These are phyloP conservation scores for Sungouiella thailandica DNA, from an alignment of 805 yeast species.

Conservation along the genomic window DNA sequence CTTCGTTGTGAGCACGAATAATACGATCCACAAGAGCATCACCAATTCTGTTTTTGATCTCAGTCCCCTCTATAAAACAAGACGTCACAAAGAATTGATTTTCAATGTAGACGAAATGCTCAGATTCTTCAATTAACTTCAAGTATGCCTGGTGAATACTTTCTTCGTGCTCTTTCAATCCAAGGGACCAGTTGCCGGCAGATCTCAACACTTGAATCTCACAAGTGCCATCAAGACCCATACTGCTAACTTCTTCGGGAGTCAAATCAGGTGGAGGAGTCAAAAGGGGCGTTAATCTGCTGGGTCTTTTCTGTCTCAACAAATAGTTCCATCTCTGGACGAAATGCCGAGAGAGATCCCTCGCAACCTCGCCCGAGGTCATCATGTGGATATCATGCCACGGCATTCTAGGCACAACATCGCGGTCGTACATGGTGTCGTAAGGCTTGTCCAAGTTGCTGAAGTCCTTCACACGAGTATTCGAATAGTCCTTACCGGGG, in stretches of 20 bases:
- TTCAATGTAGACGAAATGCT: slow-evolving; percentile 90
- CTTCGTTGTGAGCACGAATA: slow-evolving; percentile 75
- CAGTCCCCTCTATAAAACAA: slow-evolving; percentile 79
- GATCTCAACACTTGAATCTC: slow-evolving; percentile 89
- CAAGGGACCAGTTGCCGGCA: slow-evolving; percentile 90
- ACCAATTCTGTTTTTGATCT: slow-evolving; percentile 83
- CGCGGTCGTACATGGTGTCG: slow-evolving; percentile 87
- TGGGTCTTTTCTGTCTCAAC: slow-evolving; percentile 88
- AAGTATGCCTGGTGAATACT: slow-evolving; percentile 92
- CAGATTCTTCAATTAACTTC: slow-evolving; percentile 84
- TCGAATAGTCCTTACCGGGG: slow-evolving; percentile 97
- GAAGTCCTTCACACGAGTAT: slow-evolving; percentile 90
- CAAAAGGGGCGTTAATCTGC: slow-evolving; percentile 85
- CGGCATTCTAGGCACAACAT: slow-evolving; percentile 87
- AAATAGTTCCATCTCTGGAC: slow-evolving; percentile 97
- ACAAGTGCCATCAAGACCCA: slow-evolving; percentile 76
- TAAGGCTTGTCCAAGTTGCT: slow-evolving; percentile 76
- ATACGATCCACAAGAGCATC: slow-evolving; percentile 98
- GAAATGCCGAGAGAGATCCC: slow-evolving; percentile 90
- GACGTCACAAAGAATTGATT: slow-evolving; percentile 93
- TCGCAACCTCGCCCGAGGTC: slow-evolving; percentile 88
- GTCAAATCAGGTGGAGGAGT: slow-evolving; percentile 90
- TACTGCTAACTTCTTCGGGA: slow-evolving; percentile 57
- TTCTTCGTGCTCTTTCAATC: slow-evolving; percentile 76
- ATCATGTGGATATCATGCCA: slow-evolving; percentile 99